phyloP scores from a whole-genome alignment of 2,329 filamentous ascomycete species.

The Alternaria triticina region DNA sequence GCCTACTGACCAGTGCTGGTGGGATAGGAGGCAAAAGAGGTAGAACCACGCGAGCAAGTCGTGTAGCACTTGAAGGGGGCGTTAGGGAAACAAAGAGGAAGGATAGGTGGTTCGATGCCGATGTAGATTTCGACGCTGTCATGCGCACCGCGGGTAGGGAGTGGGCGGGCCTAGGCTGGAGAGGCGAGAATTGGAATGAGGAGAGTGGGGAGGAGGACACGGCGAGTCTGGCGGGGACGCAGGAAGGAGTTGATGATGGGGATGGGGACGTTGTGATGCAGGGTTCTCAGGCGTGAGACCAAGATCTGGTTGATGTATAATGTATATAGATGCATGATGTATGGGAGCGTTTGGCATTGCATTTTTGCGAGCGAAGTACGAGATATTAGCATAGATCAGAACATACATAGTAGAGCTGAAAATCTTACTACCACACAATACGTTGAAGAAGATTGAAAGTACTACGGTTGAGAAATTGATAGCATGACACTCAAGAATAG shows the following conservation, averaged over 20 bases:
- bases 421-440: neutral
- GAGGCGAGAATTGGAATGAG: constrained; percentile 2
- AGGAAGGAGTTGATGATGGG: constrained; percentile 11
- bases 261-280: constrained; percentile 5
- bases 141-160: constrained; percentile 63
- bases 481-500: neutral
- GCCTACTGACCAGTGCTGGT: constrained; percentile 64
- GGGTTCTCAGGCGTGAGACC: neutral
- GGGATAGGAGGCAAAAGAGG: constrained; percentile 61
- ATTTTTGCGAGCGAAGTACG: neutral
- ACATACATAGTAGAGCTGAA: neutral
- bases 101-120: constrained; percentile 73
- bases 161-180: constrained; percentile 49
- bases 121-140: constrained; percentile 66
- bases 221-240: constrained; percentile 9
- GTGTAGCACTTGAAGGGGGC: constrained; percentile 79
- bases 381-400: neutral
- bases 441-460: neutral
- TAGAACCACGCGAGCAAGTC: constrained; percentile 75
- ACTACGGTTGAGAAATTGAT: neutral
- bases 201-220: neutral
- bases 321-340: neutral
- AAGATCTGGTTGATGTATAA: neutral
- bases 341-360: neutral
- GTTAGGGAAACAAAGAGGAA: constrained; percentile 69